Evolutionary conservation across 208 protist genomes (phyloP), one percentile per base, ranked within the genome.

Genomic region (Jaenimonas drosophilae): DNA sequence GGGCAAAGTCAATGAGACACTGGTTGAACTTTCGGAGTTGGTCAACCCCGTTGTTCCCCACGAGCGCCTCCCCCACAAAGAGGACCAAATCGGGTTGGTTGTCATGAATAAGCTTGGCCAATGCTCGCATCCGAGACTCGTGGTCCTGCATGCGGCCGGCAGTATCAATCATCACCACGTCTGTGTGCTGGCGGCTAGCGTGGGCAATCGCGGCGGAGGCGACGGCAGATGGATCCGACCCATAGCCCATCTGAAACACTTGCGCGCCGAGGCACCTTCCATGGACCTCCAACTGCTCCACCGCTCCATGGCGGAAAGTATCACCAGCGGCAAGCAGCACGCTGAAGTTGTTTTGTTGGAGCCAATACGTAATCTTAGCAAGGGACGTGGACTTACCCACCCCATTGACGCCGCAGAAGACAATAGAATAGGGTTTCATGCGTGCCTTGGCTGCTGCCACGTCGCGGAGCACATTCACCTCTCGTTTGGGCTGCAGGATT

Each of bases 111-210:
- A 99, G 78, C 71, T 98, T 98, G 4, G 95, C 87, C 9, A 99
- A 75, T 1, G 95, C 78, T 3, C 90, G 86, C 98, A 99, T 99
- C 12, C 99, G 89, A 12, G 87, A 87, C 56, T 97, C 95, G 73
- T 99, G 99, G 41, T 99, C 96, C 64, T 99, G 98, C 98, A 99
- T 99, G 47, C 98, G 82, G 26, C 98, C 98, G 6, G 98, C 98
- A 1, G 98, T 99, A 69, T 99, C 98, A 28, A 99, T 87, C 23
- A 99, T 88, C 5, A 99, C 97, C 2, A 99, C 95, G 63, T 99
- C 94, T 16, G 64, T 67, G 20, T 85, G 54, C 59, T 95, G 59
- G 41, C 72, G 68, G 20, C 58, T 59, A 30, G 94, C 97, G 30
- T 96, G 63, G 11, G 61, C 48, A 42, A 99, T 90, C 38, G 94